These are phyloP conservation scores for Trichoderma simmonsii DNA, from an alignment of 2,329 filamentous ascomycete genomes.

Conservation along the genomic window DNA sequence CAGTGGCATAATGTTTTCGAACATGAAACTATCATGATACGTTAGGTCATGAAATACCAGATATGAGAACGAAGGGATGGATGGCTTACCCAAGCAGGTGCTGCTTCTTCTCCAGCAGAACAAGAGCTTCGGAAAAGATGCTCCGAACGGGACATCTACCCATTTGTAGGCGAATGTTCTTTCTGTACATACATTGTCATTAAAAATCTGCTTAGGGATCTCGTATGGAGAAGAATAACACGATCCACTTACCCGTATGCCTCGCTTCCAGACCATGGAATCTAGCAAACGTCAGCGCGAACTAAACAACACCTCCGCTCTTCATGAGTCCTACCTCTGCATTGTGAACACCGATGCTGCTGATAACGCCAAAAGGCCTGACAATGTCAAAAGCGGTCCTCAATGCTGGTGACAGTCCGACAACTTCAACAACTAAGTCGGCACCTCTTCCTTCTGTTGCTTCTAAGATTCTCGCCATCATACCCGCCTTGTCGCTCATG, in stretches of 20 bases:
- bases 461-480: slow-evolving; percentile 68
- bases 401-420: slow-evolving; percentile 66
- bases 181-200: slow-evolving; percentile 39
- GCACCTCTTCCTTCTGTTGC: slow-evolving; percentile 78
- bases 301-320: not conserved
- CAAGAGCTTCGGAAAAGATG: slow-evolving; percentile 63
- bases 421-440: slow-evolving; percentile 79
- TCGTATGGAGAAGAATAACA: not conserved
- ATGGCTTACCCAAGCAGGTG: slow-evolving; percentile 49
- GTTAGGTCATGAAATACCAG: not conserved
- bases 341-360: slow-evolving; percentile 74
- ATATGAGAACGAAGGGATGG: no score
- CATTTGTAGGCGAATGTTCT: slow-evolving; percentile 73
- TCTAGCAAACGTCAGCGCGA: slow-evolving; percentile 38
- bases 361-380: slow-evolving; percentile 69
- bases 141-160: slow-evolving; percentile 72
- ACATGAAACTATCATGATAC: slow-evolving; percentile 61
- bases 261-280: slow-evolving; percentile 63
- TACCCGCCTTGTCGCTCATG: slow-evolving; percentile 58
- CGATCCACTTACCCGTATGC: slow-evolving; percentile 50
- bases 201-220: not conserved
- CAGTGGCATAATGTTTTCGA: slow-evolving; percentile 70
- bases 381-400: slow-evolving; percentile 68
- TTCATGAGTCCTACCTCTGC: slow-evolving; percentile 51
- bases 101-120: slow-evolving; percentile 63